Percentiles rank a stretch among this genome's conserved stretches.
phyloP scores from a whole-genome alignment of 2,329 filamentous ascomycete genomes.

The Apiospora sp. region DNA sequence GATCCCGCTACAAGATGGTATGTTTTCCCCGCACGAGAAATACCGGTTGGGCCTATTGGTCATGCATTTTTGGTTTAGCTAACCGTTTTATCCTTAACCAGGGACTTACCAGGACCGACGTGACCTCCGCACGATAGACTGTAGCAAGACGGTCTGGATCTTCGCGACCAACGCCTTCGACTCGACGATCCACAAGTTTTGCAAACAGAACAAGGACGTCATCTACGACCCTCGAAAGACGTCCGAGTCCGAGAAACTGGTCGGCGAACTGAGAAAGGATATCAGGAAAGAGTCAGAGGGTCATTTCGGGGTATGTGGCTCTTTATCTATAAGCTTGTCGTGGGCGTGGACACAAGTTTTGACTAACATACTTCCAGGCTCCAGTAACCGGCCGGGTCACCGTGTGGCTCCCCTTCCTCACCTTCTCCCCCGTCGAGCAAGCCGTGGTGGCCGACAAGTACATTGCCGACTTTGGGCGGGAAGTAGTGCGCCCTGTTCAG shows the following conservation, averaged over 20 bases:
- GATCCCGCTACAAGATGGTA: slow-evolving; percentile 48
- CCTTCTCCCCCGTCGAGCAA: slow-evolving; percentile 38
- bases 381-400: slow-evolving; percentile 52
- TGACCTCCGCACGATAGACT: slow-evolving; percentile 44
- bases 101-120: slow-evolving; percentile 51
- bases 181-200: slow-evolving; percentile 49
- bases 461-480: slow-evolving; percentile 44
- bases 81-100: slow-evolving; percentile 21
- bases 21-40: slow-evolving; percentile 31
- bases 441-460: slow-evolving; percentile 52
- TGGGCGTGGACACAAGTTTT: slow-evolving; percentile 22
- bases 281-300: slow-evolving; percentile 22
- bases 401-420: slow-evolving; percentile 37
- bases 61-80: slow-evolving; percentile 26
- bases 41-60: slow-evolving; percentile 34
- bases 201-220: slow-evolving; percentile 32
- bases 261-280: slow-evolving; percentile 28
- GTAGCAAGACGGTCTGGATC: slow-evolving; percentile 56
- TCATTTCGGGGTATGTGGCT: not conserved
- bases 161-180: slow-evolving; percentile 55
- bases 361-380: slow-evolving; percentile 32
- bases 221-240: slow-evolving; percentile 27
- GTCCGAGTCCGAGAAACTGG: slow-evolving; percentile 26
- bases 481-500: slow-evolving; percentile 39
- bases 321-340: not conserved